Evolutionary conservation across 73 alveolate species (phyloP), one percentile per base, ranked within the genome.

Genomic region (Chromera velia): DNA sequence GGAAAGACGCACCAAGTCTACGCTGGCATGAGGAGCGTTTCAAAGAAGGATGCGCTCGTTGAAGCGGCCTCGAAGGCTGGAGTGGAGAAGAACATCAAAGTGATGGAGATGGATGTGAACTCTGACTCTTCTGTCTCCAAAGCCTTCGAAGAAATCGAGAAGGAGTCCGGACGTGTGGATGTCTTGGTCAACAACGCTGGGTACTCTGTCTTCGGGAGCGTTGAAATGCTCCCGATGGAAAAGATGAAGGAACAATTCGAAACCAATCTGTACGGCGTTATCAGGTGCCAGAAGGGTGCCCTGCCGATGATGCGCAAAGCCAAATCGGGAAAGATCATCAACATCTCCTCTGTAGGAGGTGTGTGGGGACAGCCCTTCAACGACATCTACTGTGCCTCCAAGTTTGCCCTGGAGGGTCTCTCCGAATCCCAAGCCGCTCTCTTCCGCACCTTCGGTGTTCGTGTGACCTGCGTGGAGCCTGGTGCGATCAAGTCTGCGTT

Each of bases 401-500:
- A 76, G 70, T 76, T 76, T 66, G 83, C 83, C 29, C 55, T 76
- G 45, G 83, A 76, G 19, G 83, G 83, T 4, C 0, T 76, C 76
- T 34, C 45, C 63, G 83, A 76, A 28, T 66, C 76, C 34, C 29
- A 55, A 30, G 83, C 83, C 17, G 48, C 83, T 1, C 31, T 76
- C 34, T 76, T 76, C 33, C 75, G 76, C n/a, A 76, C 83, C 69
- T 76, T 76, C 63, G 83, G 83, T 0, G 83, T 76, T 0, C 68
- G 67, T 17, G 49, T 28, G 33, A 66, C 76, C 62, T 76, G 83
- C 24, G 83, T 76, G n/a, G 71, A 76, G 40, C 83, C 83, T 0
- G 83, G 83, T 0, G 83, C 83, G 27, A 76, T 76, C 76, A 76
- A 76, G 73, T 76, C 83, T 17, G 69, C 83, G 18, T 76, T 76